phyloP scores from a whole-genome alignment of 306 rosid genomes.

The Lathyrus aphaca region DNA sequence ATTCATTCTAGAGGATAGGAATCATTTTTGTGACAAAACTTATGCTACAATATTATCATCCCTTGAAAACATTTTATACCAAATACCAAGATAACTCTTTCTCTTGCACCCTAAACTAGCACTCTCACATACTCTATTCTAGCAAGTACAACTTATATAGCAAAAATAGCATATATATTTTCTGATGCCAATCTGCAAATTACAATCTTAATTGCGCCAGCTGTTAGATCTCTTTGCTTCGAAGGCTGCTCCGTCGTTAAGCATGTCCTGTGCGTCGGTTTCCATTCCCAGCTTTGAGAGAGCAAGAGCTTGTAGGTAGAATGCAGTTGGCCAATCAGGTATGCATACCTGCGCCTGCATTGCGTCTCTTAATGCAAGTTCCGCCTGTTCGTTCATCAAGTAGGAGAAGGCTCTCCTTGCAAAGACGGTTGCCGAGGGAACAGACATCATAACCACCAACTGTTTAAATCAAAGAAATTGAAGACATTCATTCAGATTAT shows the following conservation, averaged over 20 bases:
- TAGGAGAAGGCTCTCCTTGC: slow-evolving; percentile 87
- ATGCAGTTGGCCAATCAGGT: slow-evolving; percentile 97
- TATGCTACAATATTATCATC: slow-evolving; percentile 37
- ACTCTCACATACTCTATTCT: slow-evolving; percentile 42
- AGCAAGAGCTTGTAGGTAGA: slow-evolving; percentile 91
- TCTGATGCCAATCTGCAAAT: slow-evolving; percentile 30
- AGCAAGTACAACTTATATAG: slow-evolving; percentile 39
- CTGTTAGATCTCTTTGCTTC: slow-evolving; percentile 80
- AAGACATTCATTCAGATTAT: neutral
- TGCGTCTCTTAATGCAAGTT: slow-evolving; percentile 84
- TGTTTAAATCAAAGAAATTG: slow-evolving; percentile 41
- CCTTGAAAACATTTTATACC: slow-evolving; percentile 35
- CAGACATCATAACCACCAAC: slow-evolving; percentile 82
- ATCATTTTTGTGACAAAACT: slow-evolving; percentile 42
- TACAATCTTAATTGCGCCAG: slow-evolving; percentile 64
- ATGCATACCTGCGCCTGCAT: slow-evolving; percentile 98
- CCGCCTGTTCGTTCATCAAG: slow-evolving; percentile 85
- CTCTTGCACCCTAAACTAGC: slow-evolving; percentile 42
- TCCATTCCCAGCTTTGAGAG: slow-evolving; percentile 97
- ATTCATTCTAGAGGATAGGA: slow-evolving; percentile 40
- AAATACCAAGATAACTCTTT: slow-evolving; percentile 21
- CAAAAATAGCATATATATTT: slow-evolving; percentile 39
- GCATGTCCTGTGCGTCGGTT: slow-evolving; percentile 96
- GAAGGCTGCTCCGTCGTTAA: slow-evolving; percentile 81
- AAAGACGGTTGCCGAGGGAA: slow-evolving; percentile 80